Conservation (phyloP, 75 land plant species). For the Sequoiadendron giganteum region DNA sequence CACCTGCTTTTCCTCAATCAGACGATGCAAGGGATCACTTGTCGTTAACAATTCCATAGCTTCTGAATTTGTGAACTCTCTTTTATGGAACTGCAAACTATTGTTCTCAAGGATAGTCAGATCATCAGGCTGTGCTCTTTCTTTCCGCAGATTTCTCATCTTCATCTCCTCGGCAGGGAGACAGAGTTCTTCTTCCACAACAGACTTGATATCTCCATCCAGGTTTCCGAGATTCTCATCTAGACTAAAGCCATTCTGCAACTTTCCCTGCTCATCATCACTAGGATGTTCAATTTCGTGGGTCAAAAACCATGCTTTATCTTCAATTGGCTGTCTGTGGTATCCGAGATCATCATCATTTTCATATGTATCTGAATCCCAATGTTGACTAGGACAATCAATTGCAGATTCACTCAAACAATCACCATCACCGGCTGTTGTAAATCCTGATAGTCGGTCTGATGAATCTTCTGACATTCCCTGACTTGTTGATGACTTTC, state of each 20-base stretch:
- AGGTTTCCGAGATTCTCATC: slow-evolving; percentile 27
- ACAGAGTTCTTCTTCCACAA: slow-evolving; percentile 33
- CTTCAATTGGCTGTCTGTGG: slow-evolving; percentile 41
- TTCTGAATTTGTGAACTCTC: slow-evolving; percentile 9
- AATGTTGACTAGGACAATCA: slow-evolving; percentile 35
- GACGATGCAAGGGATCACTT: slow-evolving; percentile 14
- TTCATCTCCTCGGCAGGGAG: slow-evolving; percentile 37
- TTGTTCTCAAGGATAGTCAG: neutral
- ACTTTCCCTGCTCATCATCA: slow-evolving; percentile 36
- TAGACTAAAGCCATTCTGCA: slow-evolving; percentile 7
- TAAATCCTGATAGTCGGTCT: slow-evolving; percentile 36
- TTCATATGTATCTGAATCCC: slow-evolving; percentile 59
- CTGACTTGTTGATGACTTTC: slow-evolving; percentile 41
- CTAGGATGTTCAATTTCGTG: slow-evolving; percentile 46
- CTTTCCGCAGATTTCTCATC: slow-evolving; percentile 16
- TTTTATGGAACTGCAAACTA: neutral
- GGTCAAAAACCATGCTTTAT: slow-evolving; percentile 49
- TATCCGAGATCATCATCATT: slow-evolving; percentile 60
- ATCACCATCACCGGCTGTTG: slow-evolving; percentile 41
- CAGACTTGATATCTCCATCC: slow-evolving; percentile 38
- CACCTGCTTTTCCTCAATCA: slow-evolving; percentile 31
- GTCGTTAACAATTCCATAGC: slow-evolving; percentile 17
- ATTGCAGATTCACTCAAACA: slow-evolving; percentile 12
- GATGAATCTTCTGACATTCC: slow-evolving; percentile 36
- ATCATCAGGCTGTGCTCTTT: neutral